Evolutionary conservation across 2,329 filamentous ascomycete genomes (phyloP).

Genomic region (Aurifilum marmelostoma): DNA sequence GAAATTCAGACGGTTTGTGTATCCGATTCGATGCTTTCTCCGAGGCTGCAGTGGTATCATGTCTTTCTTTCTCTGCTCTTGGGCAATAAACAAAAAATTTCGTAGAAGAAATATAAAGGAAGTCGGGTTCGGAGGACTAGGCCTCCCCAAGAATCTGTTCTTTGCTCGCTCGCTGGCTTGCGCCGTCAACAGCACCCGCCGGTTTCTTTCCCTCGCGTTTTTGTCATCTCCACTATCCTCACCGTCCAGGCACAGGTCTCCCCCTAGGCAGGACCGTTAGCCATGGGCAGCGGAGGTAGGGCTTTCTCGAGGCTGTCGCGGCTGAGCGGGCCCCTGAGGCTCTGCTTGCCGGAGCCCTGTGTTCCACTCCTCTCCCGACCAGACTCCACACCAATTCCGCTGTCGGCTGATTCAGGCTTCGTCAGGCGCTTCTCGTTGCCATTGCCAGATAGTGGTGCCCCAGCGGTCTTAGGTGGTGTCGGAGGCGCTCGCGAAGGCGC

Average conservation of each 20-base stretch:
- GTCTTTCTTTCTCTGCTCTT: slow-evolving; percentile 23
- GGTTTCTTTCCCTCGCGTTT: neutral
- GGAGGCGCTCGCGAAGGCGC: slow-evolving; percentile 41
- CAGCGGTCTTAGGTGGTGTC: slow-evolving; percentile 48
- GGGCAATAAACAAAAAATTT: slow-evolving; percentile 25
- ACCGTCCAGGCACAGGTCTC: slow-evolving; percentile 18
- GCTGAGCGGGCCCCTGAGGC: slow-evolving; percentile 47
- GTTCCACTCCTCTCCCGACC: slow-evolving; percentile 33
- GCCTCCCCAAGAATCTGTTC: neutral
- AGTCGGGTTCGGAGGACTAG: neutral
- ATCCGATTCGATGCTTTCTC: slow-evolving; percentile 28
- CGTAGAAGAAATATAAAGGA: slow-evolving; percentile 7
- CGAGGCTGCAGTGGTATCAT: slow-evolving; percentile 32
- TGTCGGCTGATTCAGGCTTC: slow-evolving; percentile 53
- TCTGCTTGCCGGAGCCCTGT: slow-evolving; percentile 29
- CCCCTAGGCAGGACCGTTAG: slow-evolving; percentile 30
- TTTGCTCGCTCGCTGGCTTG: slow-evolving; percentile 1
- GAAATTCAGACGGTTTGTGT: slow-evolving; percentile 13
- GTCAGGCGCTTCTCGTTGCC: slow-evolving; percentile 30
- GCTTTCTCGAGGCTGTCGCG: slow-evolving; percentile 64
- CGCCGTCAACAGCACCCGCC: slow-evolving; percentile 11
- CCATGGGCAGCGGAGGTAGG: slow-evolving; percentile 57
- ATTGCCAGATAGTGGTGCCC: slow-evolving; percentile 17
- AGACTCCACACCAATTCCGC: slow-evolving; percentile 47
- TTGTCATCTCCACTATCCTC: slow-evolving; percentile 7